Base-by-base conservation (phyloP, 2,329 filamentous ascomycete species). In the Pseudogymnoascus sp. region DNA sequence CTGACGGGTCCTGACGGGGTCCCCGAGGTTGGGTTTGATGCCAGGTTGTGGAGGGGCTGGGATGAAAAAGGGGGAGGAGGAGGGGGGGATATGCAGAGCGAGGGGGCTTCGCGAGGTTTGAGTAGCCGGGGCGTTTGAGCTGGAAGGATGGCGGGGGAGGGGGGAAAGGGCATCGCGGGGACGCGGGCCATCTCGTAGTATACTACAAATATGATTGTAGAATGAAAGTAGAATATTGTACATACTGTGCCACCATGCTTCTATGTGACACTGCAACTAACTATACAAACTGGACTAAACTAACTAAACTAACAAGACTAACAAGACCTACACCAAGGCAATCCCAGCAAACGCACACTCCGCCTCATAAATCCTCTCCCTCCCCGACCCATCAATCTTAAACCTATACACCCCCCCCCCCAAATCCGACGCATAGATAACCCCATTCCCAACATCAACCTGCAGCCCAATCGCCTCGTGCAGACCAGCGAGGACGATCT, bases 391-490 rank as follows among this genome's bases (percentile, higher is more conserved):
- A 62, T 77, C 74, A 64, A 75, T 63, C 62, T 74, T 70, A 26
- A 72, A 71, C 35, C 70, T 66, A 61, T 78, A 78, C 1, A 79
- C 71, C 10, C 69, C 67, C 0, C 78, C 78, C 1, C 76, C 74
- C 2, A 80, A 66, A 63, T 79, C 78, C 0, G 77, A 75, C 3
- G 74, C 69, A 64, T 76, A 79, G 4, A 79, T 70, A 23, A 72
- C 69, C 1, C 71, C 67, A 11, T 74, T 76, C 38, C 68, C 68
- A 11, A 66, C 44, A 64, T 79, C 77, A 3, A 81, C 36, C 60
- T 74, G 77, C 44, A 82, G 61, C 6, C 79, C 80, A 66, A 81
- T 81, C 1, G 78, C 75, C 68, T 82, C 80, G 60, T 81, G 73
- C 23, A 82, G 67, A 62, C 78, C 70, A 40, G 74, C 66, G 2